These are phyloP conservation scores for Rosa chinensis DNA, from an alignment of 306 rosid genomes.

Conservation along the genomic window DNA sequence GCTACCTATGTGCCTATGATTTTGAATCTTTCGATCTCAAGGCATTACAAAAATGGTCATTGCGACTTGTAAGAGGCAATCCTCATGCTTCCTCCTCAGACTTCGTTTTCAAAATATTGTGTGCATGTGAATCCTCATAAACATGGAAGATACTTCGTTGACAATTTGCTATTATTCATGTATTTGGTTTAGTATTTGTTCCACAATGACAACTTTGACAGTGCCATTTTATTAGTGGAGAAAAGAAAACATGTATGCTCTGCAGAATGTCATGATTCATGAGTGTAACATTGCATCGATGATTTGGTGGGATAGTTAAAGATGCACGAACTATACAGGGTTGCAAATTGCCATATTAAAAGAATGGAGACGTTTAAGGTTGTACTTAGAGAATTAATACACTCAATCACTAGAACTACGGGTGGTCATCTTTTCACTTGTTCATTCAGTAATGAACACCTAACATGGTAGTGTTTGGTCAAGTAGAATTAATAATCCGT, in stretches of 20 bases:
- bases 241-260: neutral
- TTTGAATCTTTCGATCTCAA: neutral
- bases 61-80: conserved; percentile 4
- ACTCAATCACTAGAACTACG: too few relatives aligned
- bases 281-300: neutral
- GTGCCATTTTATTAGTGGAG: neutral
- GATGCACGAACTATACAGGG: neutral
- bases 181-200: neutral
- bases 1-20: neutral
- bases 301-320: neutral
- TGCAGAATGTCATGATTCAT: neutral
- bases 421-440: too few relatives aligned
- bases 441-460: neutral
- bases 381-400: neutral
- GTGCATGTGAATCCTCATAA: neutral
- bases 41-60: neutral
- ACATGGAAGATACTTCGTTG: neutral
- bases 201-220: neutral
- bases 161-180: neutral
- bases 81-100: neutral
- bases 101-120: neutral
- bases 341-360: neutral
- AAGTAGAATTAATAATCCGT: neutral
- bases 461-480: neutral
- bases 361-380: neutral